phyloP scores from a whole-genome alignment of 1,139 yeast genomes.

The Sugiyamaella paludigena region DNA sequence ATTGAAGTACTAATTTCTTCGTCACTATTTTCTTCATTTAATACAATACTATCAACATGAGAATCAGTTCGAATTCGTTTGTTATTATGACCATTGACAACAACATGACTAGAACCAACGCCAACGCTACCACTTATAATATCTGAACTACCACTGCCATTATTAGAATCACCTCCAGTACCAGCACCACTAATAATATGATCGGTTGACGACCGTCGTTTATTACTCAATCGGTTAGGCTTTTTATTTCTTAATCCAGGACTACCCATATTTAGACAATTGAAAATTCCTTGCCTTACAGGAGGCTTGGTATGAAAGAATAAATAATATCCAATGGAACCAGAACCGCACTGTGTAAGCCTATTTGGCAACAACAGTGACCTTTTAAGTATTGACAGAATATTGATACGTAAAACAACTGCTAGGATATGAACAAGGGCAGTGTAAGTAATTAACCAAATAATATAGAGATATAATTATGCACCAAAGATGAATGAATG shows the following conservation, averaged over 20 bases:
- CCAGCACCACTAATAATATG: too few species aligned
- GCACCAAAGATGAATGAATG: too few species aligned
- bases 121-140: background rate
- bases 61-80: conserved; percentile 9
- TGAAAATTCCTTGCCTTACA: background rate
- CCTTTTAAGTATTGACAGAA: conserved; percentile 11
- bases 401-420: background rate
- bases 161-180: too few species aligned
- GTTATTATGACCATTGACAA: background rate
- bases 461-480: too few species aligned
- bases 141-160: too few species aligned
- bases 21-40: background rate
- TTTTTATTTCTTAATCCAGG: conserved; percentile 6
- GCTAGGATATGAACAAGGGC: too few species aligned
- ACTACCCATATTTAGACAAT: conserved; percentile 7
- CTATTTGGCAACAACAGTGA: conserved; percentile 11
- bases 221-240: conserved; percentile 4
- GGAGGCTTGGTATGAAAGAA: background rate
- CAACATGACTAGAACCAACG: background rate
- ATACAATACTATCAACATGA: background rate
- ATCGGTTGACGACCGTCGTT: conserved; percentile 4
- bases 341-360: conserved; percentile 4
- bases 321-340: background rate
- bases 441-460: too few species aligned
- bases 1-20: background rate